Evolutionary conservation across 768 basidiomycete genomes (phyloP).

Genomic region (Amanita inopinata): DNA sequence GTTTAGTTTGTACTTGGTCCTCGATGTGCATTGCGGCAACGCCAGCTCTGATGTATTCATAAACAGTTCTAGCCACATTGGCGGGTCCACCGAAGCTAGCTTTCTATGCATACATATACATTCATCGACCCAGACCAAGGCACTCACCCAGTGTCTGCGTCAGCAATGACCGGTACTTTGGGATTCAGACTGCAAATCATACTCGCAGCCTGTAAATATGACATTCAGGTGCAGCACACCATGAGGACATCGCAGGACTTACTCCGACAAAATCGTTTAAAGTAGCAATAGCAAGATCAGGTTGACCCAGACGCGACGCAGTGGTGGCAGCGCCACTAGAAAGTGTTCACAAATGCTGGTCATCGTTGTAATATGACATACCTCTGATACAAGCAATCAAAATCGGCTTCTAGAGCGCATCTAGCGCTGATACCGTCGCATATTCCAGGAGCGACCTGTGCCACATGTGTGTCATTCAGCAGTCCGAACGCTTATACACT

Average conservation of each 20-base stretch:
- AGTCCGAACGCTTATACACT: slow-evolving; percentile 14
- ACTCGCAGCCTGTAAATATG: slow-evolving; percentile 24
- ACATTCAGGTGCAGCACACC: background rate
- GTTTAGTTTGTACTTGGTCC: slow-evolving; percentile 48
- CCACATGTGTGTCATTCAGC: background rate
- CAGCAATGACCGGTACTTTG: slow-evolving; percentile 39
- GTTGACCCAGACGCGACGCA: slow-evolving; percentile 44
- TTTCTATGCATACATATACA: background rate
- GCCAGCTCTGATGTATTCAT: slow-evolving; percentile 37
- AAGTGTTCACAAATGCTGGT: background rate
- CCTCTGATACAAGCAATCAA: slow-evolving; percentile 66
- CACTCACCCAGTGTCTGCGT: slow-evolving; percentile 43
- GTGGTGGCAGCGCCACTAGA: slow-evolving; percentile 37
- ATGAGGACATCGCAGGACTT: slow-evolving; percentile 3
- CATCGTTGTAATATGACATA: slow-evolving; percentile 13
- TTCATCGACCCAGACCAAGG: background rate
- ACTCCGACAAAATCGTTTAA: slow-evolving; percentile 45
- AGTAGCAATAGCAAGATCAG: slow-evolving; percentile 46
- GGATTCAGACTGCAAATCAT: slow-evolving; percentile 42
- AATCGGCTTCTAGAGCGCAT: slow-evolving; percentile 68
- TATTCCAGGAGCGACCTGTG: slow-evolving; percentile 59
- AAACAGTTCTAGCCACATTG: slow-evolving; percentile 45
- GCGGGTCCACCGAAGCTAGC: slow-evolving; percentile 42
- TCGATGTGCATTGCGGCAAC: slow-evolving; percentile 47
- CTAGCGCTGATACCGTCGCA: slow-evolving; percentile 68